Percentiles rank a stretch among this genome's conserved stretches.
These are phyloP conservation scores for Cercis canadensis DNA, from an alignment of 306 rosid species.

Conservation along the genomic window DNA sequence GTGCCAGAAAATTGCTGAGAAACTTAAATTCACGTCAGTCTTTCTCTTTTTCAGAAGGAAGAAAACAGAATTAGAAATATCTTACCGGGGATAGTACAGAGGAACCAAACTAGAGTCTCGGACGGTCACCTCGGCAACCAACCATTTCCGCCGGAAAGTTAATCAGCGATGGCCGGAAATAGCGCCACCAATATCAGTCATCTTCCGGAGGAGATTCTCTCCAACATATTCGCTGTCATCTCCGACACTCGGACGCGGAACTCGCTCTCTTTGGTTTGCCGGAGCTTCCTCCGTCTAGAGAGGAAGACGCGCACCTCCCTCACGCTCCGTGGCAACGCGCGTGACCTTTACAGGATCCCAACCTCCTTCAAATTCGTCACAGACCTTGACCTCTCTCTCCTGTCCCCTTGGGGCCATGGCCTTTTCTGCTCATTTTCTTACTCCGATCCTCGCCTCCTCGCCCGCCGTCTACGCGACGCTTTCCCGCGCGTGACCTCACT, in stretches of 20 bases:
- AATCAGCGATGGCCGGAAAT: conserved; percentile 22
- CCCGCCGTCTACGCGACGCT: conserved; percentile 63
- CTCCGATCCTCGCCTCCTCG: conserved; percentile 60
- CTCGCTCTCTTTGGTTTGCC: conserved; percentile 64
- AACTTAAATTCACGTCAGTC: not conserved
- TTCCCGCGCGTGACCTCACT: conserved; percentile 79
- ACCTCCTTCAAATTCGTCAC: conserved; percentile 63
- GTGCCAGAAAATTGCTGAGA: not conserved
- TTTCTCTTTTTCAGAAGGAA: not conserved
- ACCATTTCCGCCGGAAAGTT: not conserved
- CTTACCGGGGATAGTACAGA: not conserved
- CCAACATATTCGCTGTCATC: conserved; percentile 50
- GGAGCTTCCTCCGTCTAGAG: conserved; percentile 58
- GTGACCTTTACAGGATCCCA: conserved; percentile 71
- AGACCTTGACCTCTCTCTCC: conserved; percentile 72
- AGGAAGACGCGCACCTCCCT: conserved; percentile 74
- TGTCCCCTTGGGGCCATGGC: conserved; percentile 90
- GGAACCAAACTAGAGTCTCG: not conserved
- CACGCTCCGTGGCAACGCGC: conserved; percentile 89
- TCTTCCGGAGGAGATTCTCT: conserved; percentile 75
- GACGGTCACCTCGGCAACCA: not conserved
- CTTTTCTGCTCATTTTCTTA: conserved; percentile 60
- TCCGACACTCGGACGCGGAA: conserved; percentile 76
- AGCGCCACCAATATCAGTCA: conserved; percentile 48
- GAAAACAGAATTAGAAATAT: not conserved